phyloP scores from a whole-genome alignment of 1,284 basidiomycete species.

The Wolfiporia cocos region DNA sequence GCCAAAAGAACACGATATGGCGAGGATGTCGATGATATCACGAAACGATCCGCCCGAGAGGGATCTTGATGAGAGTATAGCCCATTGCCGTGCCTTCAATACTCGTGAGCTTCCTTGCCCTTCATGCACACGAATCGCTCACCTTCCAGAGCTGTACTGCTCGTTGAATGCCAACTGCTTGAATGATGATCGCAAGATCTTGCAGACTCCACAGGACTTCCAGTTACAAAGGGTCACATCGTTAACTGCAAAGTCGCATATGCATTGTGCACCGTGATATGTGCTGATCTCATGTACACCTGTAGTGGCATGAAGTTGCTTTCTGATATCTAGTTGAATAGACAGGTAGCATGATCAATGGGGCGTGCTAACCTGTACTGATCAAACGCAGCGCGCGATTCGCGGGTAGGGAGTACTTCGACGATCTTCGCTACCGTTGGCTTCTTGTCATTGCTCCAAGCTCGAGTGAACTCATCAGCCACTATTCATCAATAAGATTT shows the following conservation, averaged over 20 bases:
- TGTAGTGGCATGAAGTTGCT: constrained; percentile 14
- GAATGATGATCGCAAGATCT: constrained; percentile 48
- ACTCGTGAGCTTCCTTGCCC: no score
- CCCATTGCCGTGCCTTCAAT: constrained; percentile 53
- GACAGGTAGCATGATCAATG: not conserved
- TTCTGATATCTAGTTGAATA: not conserved
- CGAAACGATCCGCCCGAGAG: constrained; percentile 43
- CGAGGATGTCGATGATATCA: constrained; percentile 55
- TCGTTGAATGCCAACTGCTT: constrained; percentile 47
- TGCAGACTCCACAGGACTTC: constrained; percentile 58
- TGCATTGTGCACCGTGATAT: constrained; percentile 56
- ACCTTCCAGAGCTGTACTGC: constrained; percentile 46
- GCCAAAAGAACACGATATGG: constrained; percentile 59
- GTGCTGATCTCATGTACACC: constrained; percentile 41
- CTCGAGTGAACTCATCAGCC: constrained; percentile 35
- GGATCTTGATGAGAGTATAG: constrained; percentile 56
- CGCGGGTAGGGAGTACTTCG: constrained; percentile 38
- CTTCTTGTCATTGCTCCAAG: constrained; percentile 40
- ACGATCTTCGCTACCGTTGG: constrained; percentile 47
- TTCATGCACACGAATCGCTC: no score
- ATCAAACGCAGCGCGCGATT: constrained; percentile 31
- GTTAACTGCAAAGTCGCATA: constrained; percentile 56
- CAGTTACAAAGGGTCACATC: constrained; percentile 43
- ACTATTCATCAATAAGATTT: constrained; percentile 13
- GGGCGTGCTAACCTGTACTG: constrained; percentile 37